Evolutionary conservation across 192 early-diverging fungal genomes (phyloP).

Genomic region (Pecoramyces ruminantium): DNA sequence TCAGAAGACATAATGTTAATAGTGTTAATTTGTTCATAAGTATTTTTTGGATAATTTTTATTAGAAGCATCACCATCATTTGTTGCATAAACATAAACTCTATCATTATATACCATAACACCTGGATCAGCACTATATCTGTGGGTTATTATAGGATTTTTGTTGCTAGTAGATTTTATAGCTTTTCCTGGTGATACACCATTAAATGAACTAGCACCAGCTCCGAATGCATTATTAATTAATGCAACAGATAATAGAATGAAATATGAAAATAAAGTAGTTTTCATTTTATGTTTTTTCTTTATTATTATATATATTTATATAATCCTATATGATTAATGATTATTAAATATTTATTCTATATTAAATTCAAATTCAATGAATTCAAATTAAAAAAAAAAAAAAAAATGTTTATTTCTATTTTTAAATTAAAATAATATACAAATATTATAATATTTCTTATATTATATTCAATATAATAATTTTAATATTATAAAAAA

Average conservation of each 20-base stretch:
- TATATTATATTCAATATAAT: no score
- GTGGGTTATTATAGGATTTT: not conserved
- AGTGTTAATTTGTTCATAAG: not conserved
- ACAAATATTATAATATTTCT: no score
- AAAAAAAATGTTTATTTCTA: no score
- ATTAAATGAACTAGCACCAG: not conserved
- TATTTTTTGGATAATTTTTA: not conserved
- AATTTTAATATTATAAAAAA: no score
- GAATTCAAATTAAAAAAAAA: no score
- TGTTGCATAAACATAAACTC: not conserved
- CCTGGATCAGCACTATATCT: not conserved
- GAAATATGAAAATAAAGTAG: not conserved
- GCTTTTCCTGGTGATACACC: not conserved
- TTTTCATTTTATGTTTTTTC: not conserved
- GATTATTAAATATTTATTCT: no score
- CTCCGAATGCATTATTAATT: not conserved
- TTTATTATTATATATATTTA: no score
- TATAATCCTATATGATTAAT: not conserved
- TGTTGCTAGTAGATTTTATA: not conserved
- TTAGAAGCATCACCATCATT: not conserved
- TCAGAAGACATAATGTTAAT: not conserved
- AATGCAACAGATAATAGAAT: not conserved
- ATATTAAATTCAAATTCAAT: no score
- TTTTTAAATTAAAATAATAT: no score
- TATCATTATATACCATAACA: not conserved